phyloP scores from a whole-genome alignment of 768 basidiomycete species.

The Lenzites betulinus region DNA sequence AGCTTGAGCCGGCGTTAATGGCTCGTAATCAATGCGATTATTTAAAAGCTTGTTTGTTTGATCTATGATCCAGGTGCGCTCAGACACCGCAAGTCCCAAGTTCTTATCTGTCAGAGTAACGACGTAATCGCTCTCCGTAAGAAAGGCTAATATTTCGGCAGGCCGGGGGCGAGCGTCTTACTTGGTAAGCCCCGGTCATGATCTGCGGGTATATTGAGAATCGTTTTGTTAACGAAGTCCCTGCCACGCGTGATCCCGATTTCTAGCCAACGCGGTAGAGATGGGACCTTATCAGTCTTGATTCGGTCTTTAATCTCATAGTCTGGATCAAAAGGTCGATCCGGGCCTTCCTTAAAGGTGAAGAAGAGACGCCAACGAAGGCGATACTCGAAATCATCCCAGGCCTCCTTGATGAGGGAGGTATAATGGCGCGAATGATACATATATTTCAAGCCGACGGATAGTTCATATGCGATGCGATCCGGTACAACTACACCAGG shows the following conservation, averaged over 20 bases:
- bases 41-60: background rate
- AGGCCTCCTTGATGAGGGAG: background rate
- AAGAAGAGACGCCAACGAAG: background rate
- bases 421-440: background rate
- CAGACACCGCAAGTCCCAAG: background rate
- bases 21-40: background rate
- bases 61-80: slow-evolving; percentile 1
- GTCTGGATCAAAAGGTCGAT: slow-evolving; percentile 5
- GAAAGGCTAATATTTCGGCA: background rate
- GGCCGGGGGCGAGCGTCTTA: too few relatives aligned
- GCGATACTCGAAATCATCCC: background rate
- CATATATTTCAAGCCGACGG: slow-evolving; percentile 5
- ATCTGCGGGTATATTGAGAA: background rate
- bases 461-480: background rate
- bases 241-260: background rate
- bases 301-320: background rate
- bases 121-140: background rate
- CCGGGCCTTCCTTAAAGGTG: background rate
- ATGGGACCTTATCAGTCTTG: background rate
- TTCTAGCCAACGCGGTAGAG: background rate
- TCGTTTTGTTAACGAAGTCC: background rate
- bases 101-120: background rate
- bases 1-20: background rate
- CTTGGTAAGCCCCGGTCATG: too few relatives aligned
- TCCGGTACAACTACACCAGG: background rate